Percentiles rank a stretch among this genome's conserved stretches.
phyloP scores from a whole-genome alignment of 306 rosid species.

The Malus asiatica region DNA sequence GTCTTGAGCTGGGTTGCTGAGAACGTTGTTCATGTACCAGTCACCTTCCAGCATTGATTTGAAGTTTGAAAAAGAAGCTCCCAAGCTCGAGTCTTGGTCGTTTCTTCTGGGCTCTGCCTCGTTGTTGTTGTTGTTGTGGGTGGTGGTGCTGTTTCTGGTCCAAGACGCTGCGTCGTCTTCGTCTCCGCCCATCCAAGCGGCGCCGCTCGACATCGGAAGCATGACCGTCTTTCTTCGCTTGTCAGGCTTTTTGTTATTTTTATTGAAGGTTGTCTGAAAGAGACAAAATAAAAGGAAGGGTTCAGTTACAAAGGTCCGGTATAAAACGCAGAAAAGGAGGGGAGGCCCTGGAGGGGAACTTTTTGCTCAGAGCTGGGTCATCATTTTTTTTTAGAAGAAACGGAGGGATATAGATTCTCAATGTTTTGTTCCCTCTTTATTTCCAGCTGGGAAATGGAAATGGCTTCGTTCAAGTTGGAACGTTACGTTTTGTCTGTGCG shows the following conservation, averaged over 20 bases:
- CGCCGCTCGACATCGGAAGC: slow-evolving; percentile 33
- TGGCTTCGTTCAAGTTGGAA: neutral
- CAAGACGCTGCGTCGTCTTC: slow-evolving; percentile 48
- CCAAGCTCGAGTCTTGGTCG: slow-evolving; percentile 26
- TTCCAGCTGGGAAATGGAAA: neutral
- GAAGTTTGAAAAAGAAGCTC: slow-evolving; percentile 44
- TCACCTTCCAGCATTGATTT: slow-evolving; percentile 69
- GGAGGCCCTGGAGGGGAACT: neutral
- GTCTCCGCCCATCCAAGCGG: slow-evolving; percentile 45
- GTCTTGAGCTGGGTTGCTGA: slow-evolving; percentile 21
- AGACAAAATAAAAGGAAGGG: neutral
- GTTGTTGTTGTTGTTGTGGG: slow-evolving; percentile 8
- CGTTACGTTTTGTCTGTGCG: neutral
- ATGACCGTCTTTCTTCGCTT: neutral
- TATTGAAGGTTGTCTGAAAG: neutral
- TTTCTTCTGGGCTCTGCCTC: slow-evolving; percentile 30
- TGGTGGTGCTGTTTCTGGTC: slow-evolving; percentile 30
- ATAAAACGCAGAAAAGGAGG: neutral
- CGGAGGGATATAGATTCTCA: neutral
- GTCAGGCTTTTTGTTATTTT: neutral
- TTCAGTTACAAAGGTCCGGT: neutral
- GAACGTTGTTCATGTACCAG: slow-evolving; percentile 41
- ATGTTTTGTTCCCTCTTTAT: neutral
- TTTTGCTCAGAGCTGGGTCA: neutral
- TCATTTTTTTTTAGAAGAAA: neutral